These are phyloP conservation scores for Peronosclerospora sorghi DNA, from an alignment of 352 stramenopile genomes.

Conservation along the genomic window DNA sequence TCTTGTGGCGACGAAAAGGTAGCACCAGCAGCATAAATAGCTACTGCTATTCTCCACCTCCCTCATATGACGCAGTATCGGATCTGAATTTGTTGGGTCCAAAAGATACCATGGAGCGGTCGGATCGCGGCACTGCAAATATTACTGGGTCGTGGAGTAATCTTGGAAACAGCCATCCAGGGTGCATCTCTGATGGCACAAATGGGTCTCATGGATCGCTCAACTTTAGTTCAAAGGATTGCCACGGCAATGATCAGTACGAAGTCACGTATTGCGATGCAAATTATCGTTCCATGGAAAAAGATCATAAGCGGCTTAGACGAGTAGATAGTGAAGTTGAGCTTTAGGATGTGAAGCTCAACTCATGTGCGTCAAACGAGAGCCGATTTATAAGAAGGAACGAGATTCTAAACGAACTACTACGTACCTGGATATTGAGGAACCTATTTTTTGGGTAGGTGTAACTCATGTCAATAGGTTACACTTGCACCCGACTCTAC, in stretches of 20 bases:
- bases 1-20: constrained; percentile 25
- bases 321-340: constrained; percentile 39
- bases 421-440: too few species aligned
- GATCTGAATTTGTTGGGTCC: constrained; percentile 16
- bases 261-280: constrained; percentile 9
- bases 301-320: constrained; percentile 14
- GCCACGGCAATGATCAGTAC: too few species aligned
- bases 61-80: constrained; percentile 35
- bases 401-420: too few species aligned
- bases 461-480: too few species aligned
- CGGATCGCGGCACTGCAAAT: constrained; percentile 7
- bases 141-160: constrained; percentile 15
- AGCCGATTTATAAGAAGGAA: too few species aligned
- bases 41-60: constrained; percentile 40
- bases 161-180: constrained; percentile 12
- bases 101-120: constrained; percentile 13
- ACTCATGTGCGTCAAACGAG: too few species aligned
- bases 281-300: constrained; percentile 19
- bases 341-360: too few species aligned
- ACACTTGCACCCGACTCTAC: too few species aligned
- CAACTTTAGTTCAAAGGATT: constrained; percentile 10
- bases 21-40: constrained; percentile 14
- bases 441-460: too few species aligned
- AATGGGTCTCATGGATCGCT: constrained; percentile 28
- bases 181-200: constrained; percentile 28